Conservation (phyloP, 192 early-diverging fungal genomes). For the Physocladia obscura region DNA sequence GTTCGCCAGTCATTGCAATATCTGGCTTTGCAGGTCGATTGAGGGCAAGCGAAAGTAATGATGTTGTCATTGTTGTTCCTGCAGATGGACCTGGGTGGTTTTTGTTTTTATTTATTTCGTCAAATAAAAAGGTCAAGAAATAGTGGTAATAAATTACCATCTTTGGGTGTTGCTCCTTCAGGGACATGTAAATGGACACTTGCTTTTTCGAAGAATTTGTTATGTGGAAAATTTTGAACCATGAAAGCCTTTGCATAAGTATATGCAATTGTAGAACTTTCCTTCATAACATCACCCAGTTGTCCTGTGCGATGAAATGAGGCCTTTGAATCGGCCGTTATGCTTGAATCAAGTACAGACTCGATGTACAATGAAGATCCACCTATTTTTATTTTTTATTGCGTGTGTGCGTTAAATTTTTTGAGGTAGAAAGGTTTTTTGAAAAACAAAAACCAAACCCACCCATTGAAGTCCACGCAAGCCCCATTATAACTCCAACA, state of each 20-base stretch:
- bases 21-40: constrained; percentile 71
- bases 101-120: not conserved
- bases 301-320: constrained; percentile 87
- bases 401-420: not conserved
- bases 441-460: constrained; percentile 23
- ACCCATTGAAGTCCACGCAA: constrained; percentile 98
- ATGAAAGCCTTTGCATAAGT: constrained; percentile 89
- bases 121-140: not conserved
- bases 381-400: constrained; percentile 36
- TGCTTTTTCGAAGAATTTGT: constrained; percentile 89
- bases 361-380: constrained; percentile 95
- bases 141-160: constrained; percentile 59
- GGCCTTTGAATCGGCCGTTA: constrained; percentile 61
- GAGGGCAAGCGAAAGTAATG: constrained; percentile 89
- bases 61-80: constrained; percentile 93
- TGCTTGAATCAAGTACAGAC: constrained; percentile 80
- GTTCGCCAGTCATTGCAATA: constrained; percentile 97
- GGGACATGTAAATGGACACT: constrained; percentile 93
- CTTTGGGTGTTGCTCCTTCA: constrained; percentile 96
- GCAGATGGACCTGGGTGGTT: constrained; percentile 93
- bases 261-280: constrained; percentile 92
- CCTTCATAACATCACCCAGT: constrained; percentile 99
- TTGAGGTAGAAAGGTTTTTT: no score
- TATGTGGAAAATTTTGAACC: constrained; percentile 72
- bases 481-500: constrained; percentile 95